Base-by-base conservation (phyloP, 345 rosid species). In the Acer negundo region DNA sequence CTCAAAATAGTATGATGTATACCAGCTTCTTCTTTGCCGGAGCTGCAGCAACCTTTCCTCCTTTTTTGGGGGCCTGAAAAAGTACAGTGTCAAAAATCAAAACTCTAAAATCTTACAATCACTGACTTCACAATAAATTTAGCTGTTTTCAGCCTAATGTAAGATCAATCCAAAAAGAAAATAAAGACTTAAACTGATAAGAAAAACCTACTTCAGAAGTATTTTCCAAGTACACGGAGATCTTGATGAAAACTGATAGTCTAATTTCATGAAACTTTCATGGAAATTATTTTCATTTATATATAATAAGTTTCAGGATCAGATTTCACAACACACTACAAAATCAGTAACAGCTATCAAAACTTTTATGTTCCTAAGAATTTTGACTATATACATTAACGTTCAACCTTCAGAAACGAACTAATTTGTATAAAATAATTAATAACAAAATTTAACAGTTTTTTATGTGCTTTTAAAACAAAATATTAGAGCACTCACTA, bases 1-100 rank as follows among this genome's bases (percentile, higher is more conserved):
- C 2, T n/a, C 19, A 51, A n/a, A 75, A 20, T 20, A 35, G 3
- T 6, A 9, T 0, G n/a, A 63, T 22, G 22, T 56, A 16, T 78
- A 75, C 81, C 44, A 38, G 77, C 67, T 82, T 82, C 79, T 82
- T 82, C 81, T 82, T 82, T 20, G 79, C 79, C 11, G 81, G 59
- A 26, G 56, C 58, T 1, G 35, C 80, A 13, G 72, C 84, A 26
- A 46, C 69, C 56, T 78, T 78, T 35, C 62, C 81, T 73, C 80
- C 84, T 77, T 61, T 81, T 72, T 77, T 82, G 0, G 84, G 81
- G 49, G 49, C 84, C 81, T 78, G 74, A n/a, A 53, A 19, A 35
- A 2, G 23, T 1, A 15, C 9, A 16, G 11, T 26, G 2, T 28
- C 26, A 62, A 63, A 35, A 35, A 44, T 35, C 38, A 35, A 20